Evolutionary conservation across 2,329 filamentous ascomycete species (phyloP).

Genomic region (Fusarium nelsonii): DNA sequence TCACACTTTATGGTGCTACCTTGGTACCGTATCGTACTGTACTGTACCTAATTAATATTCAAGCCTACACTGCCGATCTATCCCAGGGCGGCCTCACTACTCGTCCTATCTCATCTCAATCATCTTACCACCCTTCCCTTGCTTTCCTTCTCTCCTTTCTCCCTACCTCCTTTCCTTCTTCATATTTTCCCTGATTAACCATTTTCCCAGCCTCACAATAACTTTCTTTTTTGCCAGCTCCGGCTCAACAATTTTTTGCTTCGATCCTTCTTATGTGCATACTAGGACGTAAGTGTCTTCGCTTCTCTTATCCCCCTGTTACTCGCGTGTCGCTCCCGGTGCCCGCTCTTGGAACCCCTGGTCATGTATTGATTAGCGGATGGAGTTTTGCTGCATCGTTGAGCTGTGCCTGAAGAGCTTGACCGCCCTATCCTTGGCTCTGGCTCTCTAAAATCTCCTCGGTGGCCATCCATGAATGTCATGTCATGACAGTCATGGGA

Average conservation of each 20-base stretch:
- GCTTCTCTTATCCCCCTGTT: constrained; percentile 32
- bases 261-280: constrained; percentile 23
- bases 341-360: constrained; percentile 31
- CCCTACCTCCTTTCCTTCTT: constrained; percentile 6
- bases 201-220: constrained; percentile 26
- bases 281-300: constrained; percentile 40
- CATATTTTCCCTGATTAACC: background rate
- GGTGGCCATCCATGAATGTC: constrained; percentile 3
- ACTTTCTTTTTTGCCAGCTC: background rate
- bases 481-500: constrained; percentile 23
- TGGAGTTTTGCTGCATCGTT: constrained; percentile 33
- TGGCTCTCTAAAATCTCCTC: background rate
- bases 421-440: constrained; percentile 38
- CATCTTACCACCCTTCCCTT: constrained; percentile 28
- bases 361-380: constrained; percentile 39
- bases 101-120: constrained; percentile 8
- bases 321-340: constrained; percentile 40
- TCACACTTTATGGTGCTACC: constrained; percentile 28
- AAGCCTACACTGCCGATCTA: constrained; percentile 25
- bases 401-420: constrained; percentile 38
- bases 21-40: background rate
- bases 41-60: constrained; percentile 17
- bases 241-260: constrained; percentile 24
- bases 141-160: constrained; percentile 13
- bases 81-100: constrained; percentile 37